Conservation (phyloP, 768 basidiomycete genomes). For the Xerocomus potaroensis region DNA sequence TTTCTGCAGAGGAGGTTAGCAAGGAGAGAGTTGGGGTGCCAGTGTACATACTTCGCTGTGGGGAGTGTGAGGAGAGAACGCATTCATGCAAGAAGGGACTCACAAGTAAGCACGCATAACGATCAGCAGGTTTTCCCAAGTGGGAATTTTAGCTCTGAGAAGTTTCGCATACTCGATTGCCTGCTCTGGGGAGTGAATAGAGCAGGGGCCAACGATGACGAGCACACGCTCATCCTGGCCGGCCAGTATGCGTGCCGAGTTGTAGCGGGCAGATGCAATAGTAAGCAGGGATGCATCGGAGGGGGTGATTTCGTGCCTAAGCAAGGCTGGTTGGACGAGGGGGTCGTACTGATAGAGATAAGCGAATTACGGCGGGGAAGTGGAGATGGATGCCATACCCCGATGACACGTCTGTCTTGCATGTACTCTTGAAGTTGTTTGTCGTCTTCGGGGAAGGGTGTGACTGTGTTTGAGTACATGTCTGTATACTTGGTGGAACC, state of each 20-base stretch:
- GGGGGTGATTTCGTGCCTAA: constrained; percentile 81
- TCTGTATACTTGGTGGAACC: not conserved
- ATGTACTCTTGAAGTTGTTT: constrained; percentile 67
- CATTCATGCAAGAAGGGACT: constrained; percentile 26
- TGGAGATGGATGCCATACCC: constrained; percentile 47
- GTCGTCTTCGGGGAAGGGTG: constrained; percentile 63
- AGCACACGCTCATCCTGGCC: constrained; percentile 84
- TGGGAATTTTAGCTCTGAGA: constrained; percentile 60
- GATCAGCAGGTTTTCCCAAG: constrained; percentile 77
- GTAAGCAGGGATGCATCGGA: constrained; percentile 62
- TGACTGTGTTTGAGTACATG: constrained; percentile 40
- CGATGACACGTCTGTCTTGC: constrained; percentile 76
- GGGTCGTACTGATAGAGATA: constrained; percentile 72
- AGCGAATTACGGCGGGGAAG: constrained; percentile 7
- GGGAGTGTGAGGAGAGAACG: constrained; percentile 31
- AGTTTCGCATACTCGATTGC: constrained; percentile 79
- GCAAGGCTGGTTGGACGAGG: constrained; percentile 88
- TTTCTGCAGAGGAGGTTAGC: constrained; percentile 51
- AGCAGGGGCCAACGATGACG: constrained; percentile 94
- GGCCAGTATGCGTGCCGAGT: constrained; percentile 72
- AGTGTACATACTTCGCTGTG: constrained; percentile 36
- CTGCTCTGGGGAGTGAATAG: constrained; percentile 85
- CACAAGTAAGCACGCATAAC: constrained; percentile 98
- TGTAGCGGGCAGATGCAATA: constrained; percentile 75
- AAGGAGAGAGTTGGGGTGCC: not conserved